Evolutionary conservation across 2,329 filamentous ascomycete species (phyloP), one percentile per base, ranked within the genome.

Genomic region (Fusarium nisikadoi): DNA sequence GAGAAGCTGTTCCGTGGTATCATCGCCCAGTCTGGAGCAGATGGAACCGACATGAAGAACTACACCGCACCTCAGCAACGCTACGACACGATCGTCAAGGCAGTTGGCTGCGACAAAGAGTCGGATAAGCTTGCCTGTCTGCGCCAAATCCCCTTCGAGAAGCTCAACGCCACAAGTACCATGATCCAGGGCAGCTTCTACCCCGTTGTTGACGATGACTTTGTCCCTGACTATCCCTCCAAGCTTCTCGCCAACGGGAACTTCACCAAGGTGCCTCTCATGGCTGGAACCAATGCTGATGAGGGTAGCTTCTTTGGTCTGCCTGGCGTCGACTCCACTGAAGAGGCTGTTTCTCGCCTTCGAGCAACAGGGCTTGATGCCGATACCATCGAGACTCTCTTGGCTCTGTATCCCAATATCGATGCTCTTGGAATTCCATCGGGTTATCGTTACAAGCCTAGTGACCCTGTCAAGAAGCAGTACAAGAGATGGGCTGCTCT

Each of bases 201-300:
- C 16, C 71, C 71, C 0, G 70, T 76, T 1, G 74, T 76, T 0
- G 84, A 86, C 38, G 79, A 78, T 19, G 79, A 83, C 42, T 83
- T 83, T 8, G 77, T 86, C 8, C 81, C 82, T 6, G 77, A 76
- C 19, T 75, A 81, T 57, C 82, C 82, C 8, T 88, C 86, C 9
- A 79, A 84, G 3, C 88, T 91, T 72, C 81, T 93, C 4, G 81
- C 82, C 2, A 78, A 84, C 3, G 90, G 90, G 39, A 84, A 86
- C 17, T 92, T 92, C 70, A 87, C 92, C 63, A 85, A 88, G 65
- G 88, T 92, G 0, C 90, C 90, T 1, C 86, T 92, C 39, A 84
- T 93, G 8, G 82, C 86, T 27, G 91, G 91, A 12, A 86, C 86
- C 19, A 93, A 92, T 76, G 86, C 86, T 1, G 91, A 93, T 71